Percentiles rank a stretch among this genome's conserved stretches.
Conservation (phyloP, 2,329 filamentous ascomycete genomes). For the Chrysosphaeria jannelii region DNA sequence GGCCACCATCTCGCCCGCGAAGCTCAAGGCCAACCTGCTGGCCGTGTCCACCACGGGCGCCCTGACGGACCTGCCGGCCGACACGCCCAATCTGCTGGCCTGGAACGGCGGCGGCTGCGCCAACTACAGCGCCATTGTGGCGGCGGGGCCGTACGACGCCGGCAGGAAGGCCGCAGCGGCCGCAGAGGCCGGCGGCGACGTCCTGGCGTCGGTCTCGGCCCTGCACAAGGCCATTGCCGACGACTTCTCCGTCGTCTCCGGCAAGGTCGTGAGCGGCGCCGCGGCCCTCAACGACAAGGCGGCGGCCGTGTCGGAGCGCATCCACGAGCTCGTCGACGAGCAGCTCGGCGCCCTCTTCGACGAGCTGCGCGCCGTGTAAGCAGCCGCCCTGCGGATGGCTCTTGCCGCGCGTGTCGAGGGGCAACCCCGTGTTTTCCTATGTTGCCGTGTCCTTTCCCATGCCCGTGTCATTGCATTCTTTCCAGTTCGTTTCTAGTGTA, state of each 20-base stretch:
- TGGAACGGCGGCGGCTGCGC: constrained; percentile 93
- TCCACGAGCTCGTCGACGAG: constrained; percentile 28
- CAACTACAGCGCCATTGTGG: constrained; percentile 68
- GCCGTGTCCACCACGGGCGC: constrained; percentile 49
- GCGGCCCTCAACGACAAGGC: constrained; percentile 23
- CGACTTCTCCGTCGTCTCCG: constrained; percentile 27
- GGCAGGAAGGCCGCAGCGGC: constrained; percentile 6
- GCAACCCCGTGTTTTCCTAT: no score
- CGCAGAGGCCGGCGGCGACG: constrained; percentile 9
- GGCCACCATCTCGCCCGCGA: constrained; percentile 64
- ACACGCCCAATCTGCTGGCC: constrained; percentile 83
- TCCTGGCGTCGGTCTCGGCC: constrained; percentile 19
- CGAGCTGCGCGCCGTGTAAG: constrained; percentile 15
- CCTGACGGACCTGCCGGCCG: constrained; percentile 52
- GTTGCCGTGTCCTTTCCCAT: neutral
- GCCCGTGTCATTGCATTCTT: constrained; percentile 2
- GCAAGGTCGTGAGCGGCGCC: constrained; percentile 22
- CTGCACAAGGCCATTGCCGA: constrained; percentile 28
- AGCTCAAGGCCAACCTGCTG: constrained; percentile 77
- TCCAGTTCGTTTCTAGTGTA: constrained; percentile 1
- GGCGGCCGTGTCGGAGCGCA: constrained; percentile 30
- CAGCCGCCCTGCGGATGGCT: neutral
- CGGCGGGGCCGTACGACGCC: constrained; percentile 34
- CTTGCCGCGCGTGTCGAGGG: neutral
- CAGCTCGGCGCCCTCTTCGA: constrained; percentile 28